Percentiles rank a stretch among this genome's conserved stretches.
These are phyloP conservation scores for Drosera capensis DNA, from an alignment of 148 eudicot genomes.

Conservation along the genomic window DNA sequence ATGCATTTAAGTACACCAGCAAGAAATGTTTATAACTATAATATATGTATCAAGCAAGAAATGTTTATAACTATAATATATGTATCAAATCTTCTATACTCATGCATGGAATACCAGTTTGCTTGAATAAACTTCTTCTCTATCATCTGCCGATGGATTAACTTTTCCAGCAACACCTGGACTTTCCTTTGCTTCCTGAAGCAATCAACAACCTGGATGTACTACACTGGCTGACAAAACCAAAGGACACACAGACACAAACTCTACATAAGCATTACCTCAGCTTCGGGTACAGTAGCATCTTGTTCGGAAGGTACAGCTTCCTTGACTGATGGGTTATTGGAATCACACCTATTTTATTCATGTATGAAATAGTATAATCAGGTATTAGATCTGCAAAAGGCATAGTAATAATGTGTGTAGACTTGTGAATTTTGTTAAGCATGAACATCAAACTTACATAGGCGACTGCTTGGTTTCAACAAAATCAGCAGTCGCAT, in stretches of 20 bases:
- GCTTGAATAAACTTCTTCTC: constrained; percentile 51
- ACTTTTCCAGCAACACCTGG: constrained; percentile 21
- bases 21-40: too few species aligned
- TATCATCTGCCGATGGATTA: constrained; percentile 32
- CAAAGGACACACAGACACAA: constrained; percentile 1
- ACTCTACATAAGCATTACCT: constrained; percentile 22
- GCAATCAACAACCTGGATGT: background rate
- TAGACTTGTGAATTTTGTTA: too few species aligned
- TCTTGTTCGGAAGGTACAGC: constrained; percentile 19
- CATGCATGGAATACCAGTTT: constrained; percentile 70
- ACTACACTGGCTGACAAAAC: too few species aligned
- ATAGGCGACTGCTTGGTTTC: constrained; percentile 18
- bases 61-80: too few species aligned
- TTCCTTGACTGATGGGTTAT: constrained; percentile 20
- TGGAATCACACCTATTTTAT: constrained; percentile 28
- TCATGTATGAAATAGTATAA: too few species aligned
- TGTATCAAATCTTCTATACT: too few species aligned
- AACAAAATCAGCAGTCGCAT: constrained; percentile 9
- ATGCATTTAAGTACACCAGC: background rate
- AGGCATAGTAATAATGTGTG: background rate
- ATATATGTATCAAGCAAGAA: too few species aligned
- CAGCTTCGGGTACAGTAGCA: constrained; percentile 23
- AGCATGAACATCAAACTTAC: constrained; percentile 19
- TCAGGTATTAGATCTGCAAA: too few species aligned
- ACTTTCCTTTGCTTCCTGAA: constrained; percentile 45